Conservation (phyloP, 305 asterid species). For the Rubia tinctorum region DNA sequence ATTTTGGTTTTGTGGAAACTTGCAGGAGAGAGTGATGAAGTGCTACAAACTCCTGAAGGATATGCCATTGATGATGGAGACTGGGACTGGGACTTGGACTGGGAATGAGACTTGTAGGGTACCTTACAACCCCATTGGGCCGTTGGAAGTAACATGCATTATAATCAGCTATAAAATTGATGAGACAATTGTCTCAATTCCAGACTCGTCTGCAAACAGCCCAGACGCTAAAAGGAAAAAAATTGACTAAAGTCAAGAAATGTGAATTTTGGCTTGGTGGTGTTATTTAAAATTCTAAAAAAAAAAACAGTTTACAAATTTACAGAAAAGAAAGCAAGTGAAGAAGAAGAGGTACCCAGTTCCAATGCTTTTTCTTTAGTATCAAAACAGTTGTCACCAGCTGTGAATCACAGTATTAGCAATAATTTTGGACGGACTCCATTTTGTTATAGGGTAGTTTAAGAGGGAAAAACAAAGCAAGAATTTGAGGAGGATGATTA, state of each 20-base stretch:
- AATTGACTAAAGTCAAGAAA: conserved; percentile 34
- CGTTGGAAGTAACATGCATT: conserved; percentile 47
- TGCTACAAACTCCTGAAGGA: conserved; percentile 53
- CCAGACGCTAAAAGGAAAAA: conserved; percentile 54
- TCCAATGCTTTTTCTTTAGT: conserved; percentile 22
- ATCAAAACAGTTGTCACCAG: conserved; percentile 39
- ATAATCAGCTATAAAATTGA: conserved; percentile 47
- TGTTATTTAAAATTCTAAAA: conserved; percentile 14
- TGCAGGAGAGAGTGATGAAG: conserved; percentile 62
- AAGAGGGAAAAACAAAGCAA: not conserved
- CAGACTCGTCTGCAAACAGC: conserved; percentile 32
- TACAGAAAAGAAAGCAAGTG: conserved; percentile 11
- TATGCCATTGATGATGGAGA: conserved; percentile 30
- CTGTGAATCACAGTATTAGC: conserved; percentile 11
- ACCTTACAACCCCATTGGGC: conserved; percentile 56
- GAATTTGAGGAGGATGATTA: not conserved
- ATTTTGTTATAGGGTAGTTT: conserved; percentile 8
- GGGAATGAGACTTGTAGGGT: not conserved
- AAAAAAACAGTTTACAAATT: not conserved
- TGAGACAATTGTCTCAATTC: conserved; percentile 42
- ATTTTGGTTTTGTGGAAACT: not conserved
- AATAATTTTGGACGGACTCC: not conserved
- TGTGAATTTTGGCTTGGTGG: conserved; percentile 30
- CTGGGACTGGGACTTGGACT: conserved; percentile 20
- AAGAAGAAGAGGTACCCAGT: conserved; percentile 7